phyloP scores from a whole-genome alignment of 2,329 filamentous ascomycete species.

The Talaromyces sp. region DNA sequence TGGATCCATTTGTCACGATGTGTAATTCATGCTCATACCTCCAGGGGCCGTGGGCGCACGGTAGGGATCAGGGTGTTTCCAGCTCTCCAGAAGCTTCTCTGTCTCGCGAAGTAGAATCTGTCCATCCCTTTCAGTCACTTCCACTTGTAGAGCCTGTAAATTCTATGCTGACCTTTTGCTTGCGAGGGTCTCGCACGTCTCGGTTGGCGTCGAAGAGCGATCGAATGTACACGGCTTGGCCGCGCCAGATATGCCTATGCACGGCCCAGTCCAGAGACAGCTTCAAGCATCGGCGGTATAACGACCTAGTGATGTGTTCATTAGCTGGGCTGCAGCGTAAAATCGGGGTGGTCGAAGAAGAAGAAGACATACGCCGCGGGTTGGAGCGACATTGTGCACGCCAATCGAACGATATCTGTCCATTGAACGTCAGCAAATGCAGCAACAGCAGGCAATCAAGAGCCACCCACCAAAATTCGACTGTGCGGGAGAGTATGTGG shows the following conservation, averaged over 20 bases:
- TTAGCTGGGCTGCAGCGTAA: background rate
- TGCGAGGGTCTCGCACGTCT: constrained; percentile 73
- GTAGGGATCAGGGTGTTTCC: constrained; percentile 98
- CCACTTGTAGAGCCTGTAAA: background rate
- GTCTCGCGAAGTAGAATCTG: constrained; percentile 82
- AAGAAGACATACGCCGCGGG: constrained; percentile 8
- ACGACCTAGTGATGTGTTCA: constrained; percentile 42
- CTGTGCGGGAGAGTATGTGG: background rate
- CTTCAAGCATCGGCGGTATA: constrained; percentile 91
- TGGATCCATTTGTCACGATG: background rate
- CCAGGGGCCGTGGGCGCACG: constrained; percentile 83
- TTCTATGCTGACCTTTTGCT: constrained; percentile 64
- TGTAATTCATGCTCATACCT: constrained; percentile 52
- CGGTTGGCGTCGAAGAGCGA: constrained; percentile 93
- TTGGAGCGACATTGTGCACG: constrained; percentile 10
- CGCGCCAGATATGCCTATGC: constrained; percentile 86
- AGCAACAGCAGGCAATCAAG: background rate
- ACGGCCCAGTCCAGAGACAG: constrained; percentile 93
- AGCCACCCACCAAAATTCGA: background rate
- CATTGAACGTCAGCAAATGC: background rate
- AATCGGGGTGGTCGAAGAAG: background rate
- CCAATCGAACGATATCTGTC: background rate
- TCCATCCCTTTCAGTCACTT: background rate
- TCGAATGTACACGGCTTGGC: constrained; percentile 92
- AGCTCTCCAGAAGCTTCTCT: constrained; percentile 79